phyloP scores from a whole-genome alignment of 192 early-diverging fungal genomes.

The Obelidium mucronatum region DNA sequence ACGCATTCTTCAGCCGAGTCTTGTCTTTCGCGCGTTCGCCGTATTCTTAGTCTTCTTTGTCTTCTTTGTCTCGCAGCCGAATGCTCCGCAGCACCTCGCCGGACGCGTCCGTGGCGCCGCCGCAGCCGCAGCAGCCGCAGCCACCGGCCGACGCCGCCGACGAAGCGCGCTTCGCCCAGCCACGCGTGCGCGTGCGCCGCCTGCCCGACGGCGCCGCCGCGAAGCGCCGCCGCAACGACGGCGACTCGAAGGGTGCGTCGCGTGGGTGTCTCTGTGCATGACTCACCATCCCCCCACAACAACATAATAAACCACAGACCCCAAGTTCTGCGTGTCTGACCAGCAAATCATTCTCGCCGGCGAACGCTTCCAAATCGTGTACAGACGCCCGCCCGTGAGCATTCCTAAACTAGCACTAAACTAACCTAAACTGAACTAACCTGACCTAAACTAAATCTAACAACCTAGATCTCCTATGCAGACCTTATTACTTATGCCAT shows the following conservation, averaged over 20 bases:
- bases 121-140: no score
- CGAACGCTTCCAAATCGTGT: conserved; percentile 12
- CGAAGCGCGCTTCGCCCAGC: no score
- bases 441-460: neutral
- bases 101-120: no score
- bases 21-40: no score
- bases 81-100: no score
- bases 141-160: no score
- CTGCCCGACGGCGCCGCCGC: neutral
- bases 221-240: neutral
- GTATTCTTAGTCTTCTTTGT: no score
- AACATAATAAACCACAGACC: conserved; percentile 12
- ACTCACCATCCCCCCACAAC: neutral
- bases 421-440: neutral
- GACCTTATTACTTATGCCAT: conserved; percentile 41
- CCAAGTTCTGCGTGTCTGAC: conserved; percentile 28
- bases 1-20: no score
- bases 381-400: conserved; percentile 32
- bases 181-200: no score
- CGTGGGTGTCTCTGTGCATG: neutral
- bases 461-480: conserved; percentile 35
- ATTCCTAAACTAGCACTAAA: neutral
- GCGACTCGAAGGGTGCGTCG: neutral
- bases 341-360: conserved; percentile 7
- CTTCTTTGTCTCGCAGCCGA: no score